Conservation (phyloP, 2,329 filamentous ascomycete species). For the Cladophialophora bantiana region DNA sequence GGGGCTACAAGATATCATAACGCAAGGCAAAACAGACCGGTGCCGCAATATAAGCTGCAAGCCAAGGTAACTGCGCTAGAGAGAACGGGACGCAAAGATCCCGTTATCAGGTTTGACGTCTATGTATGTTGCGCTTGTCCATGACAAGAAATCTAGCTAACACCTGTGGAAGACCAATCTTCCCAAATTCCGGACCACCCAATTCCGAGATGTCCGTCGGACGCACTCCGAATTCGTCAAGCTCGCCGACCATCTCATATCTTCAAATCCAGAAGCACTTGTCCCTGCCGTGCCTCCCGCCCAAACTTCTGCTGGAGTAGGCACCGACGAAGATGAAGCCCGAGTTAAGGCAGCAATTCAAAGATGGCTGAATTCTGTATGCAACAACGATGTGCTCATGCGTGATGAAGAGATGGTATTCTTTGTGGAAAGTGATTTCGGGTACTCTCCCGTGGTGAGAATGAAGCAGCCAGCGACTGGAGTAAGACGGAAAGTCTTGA, state of each 20-base stretch:
- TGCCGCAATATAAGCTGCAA: slow-evolving; percentile 82
- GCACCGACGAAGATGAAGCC: slow-evolving; percentile 92
- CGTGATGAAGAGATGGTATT: slow-evolving; percentile 96
- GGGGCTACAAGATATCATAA: slow-evolving; percentile 58
- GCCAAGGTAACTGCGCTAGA: slow-evolving; percentile 95
- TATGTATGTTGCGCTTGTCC: slow-evolving; percentile 69
- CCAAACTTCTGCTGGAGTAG: slow-evolving; percentile 90
- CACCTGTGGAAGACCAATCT: slow-evolving; percentile 79
- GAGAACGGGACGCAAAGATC: slow-evolving; percentile 92
- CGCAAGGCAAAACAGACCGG: slow-evolving; percentile 54
- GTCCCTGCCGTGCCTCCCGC: slow-evolving; percentile 94
- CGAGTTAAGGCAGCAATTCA: slow-evolving; percentile 90
- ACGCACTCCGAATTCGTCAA: slow-evolving; percentile 96
- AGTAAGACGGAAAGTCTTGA: slow-evolving; percentile 91
- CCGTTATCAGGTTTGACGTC: slow-evolving; percentile 92
- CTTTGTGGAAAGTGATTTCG: slow-evolving; percentile 99
- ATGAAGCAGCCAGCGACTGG: slow-evolving; percentile 97
- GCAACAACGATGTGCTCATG: slow-evolving; percentile 89
- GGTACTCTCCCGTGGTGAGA: slow-evolving; percentile 93
- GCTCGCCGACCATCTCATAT: slow-evolving; percentile 93
- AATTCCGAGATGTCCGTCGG: slow-evolving; percentile 95
- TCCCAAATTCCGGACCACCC: slow-evolving; percentile 95
- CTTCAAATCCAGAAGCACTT: slow-evolving; percentile 93
- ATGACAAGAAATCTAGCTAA: slow-evolving; percentile 26
- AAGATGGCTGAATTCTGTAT: slow-evolving; percentile 93